These are phyloP conservation scores for Malassezia slooffiae DNA, from an alignment of 1,284 basidiomycete species.

Conservation along the genomic window DNA sequence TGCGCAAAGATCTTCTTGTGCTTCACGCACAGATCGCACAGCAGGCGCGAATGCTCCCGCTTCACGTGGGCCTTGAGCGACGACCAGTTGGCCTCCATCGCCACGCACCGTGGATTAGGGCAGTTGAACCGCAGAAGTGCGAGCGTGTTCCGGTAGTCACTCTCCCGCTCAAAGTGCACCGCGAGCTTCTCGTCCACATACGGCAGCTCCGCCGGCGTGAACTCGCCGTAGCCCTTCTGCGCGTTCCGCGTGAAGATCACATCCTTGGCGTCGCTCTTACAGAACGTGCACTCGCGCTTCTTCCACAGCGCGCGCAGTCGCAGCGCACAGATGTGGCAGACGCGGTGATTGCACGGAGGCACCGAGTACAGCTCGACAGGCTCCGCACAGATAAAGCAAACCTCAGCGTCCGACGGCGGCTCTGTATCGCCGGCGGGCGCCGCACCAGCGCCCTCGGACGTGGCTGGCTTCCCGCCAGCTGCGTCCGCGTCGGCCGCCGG, in stretches of 20 bases:
- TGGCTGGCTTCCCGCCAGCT: not conserved
- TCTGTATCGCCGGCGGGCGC: not conserved
- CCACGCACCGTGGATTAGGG: constrained; percentile 56
- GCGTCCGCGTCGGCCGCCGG: not conserved
- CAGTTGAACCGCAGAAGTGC: constrained; percentile 63
- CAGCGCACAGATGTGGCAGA: constrained; percentile 82
- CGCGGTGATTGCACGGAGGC: constrained; percentile 80
- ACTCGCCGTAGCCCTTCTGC: constrained; percentile 26
- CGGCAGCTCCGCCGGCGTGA: constrained; percentile 28
- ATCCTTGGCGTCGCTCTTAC: constrained; percentile 74
- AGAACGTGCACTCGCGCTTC: constrained; percentile 73
- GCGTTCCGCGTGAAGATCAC: constrained; percentile 71
- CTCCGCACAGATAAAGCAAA: constrained; percentile 94
- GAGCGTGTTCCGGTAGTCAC: constrained; percentile 91
- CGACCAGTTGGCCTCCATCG: constrained; percentile 74
- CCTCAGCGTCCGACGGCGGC: constrained; percentile 29
- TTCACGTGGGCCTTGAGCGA: constrained; percentile 72
- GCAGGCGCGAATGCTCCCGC: constrained; percentile 60
- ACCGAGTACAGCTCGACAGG: constrained; percentile 79
- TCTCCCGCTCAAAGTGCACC: constrained; percentile 76
- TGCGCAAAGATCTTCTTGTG: constrained; percentile 91
- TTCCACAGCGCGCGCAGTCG: constrained; percentile 89
- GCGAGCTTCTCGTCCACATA: constrained; percentile 50
- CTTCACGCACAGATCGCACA: constrained; percentile 73
- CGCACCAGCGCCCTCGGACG: not conserved